phyloP scores from a whole-genome alignment of 2,329 filamentous ascomycete genomes.

The Saccharata proteae region DNA sequence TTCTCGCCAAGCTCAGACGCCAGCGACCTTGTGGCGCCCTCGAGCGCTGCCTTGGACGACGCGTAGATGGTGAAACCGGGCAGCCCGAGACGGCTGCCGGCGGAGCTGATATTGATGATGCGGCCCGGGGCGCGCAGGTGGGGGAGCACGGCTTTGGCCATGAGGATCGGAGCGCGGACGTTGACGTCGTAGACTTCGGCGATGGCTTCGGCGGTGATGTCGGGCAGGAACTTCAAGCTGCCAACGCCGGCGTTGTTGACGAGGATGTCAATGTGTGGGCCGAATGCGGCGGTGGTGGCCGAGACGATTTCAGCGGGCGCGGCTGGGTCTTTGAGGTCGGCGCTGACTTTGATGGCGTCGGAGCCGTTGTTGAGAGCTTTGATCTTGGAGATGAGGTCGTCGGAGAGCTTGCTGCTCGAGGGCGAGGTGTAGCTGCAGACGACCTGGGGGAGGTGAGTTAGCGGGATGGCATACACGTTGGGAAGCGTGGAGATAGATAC shows the following conservation, averaged over 20 bases:
- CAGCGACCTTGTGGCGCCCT: constrained; percentile 47
- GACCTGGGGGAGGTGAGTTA: constrained; percentile 22
- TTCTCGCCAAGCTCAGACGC: constrained; percentile 44
- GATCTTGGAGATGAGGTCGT: constrained; percentile 25
- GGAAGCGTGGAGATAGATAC: constrained; percentile 11
- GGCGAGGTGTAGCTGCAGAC: constrained; percentile 31
- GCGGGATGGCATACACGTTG: constrained; percentile 2
- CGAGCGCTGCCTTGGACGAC: constrained; percentile 47
- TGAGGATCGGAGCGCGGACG: constrained; percentile 40
- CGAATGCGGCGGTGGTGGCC: constrained; percentile 24
- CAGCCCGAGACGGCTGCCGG: constrained; percentile 39
- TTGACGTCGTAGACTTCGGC: constrained; percentile 45
- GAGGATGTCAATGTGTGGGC: constrained; percentile 30
- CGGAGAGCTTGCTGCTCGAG: constrained; percentile 21
- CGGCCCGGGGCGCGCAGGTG: constrained; percentile 36
- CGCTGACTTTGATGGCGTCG: constrained; percentile 26
- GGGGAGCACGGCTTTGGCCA: constrained; percentile 42
- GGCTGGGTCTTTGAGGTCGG: constrained; percentile 25
- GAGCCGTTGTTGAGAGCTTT: constrained; percentile 21
- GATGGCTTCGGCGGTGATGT: constrained; percentile 39
- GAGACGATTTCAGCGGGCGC: constrained; percentile 25
- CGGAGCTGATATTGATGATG: constrained; percentile 48
- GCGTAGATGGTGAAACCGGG: constrained; percentile 39
- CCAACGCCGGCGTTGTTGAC: constrained; percentile 31
- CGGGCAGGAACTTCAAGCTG: constrained; percentile 15